A percentile compares a stretch with the other conserved stretches of the same genome.
Conservation (phyloP, 2,329 filamentous ascomycete genomes). For the Microascus cirrosus region DNA sequence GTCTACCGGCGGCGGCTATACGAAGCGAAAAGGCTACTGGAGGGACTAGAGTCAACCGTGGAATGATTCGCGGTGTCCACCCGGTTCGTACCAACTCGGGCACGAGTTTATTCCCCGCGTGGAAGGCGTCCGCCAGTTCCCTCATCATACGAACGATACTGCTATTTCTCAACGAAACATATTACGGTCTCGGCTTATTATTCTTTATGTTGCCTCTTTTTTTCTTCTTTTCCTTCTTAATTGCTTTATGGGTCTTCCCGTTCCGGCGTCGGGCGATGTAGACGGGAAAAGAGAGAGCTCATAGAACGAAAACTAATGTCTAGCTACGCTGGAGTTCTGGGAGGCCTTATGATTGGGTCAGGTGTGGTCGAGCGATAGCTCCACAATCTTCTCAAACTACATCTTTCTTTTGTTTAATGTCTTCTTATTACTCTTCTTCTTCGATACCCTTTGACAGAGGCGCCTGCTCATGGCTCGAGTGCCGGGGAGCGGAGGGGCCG, state of each 20-base stretch:
- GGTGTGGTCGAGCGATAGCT: neutral
- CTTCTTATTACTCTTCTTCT: neutral
- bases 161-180: neutral
- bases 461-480: neutral
- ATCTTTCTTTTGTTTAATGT: neutral
- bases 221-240: neutral
- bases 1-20: conserved; percentile 64
- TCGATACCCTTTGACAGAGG: neutral
- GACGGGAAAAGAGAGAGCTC: neutral
- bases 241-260: neutral
- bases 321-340: neutral
- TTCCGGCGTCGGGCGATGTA: neutral
- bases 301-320: neutral
- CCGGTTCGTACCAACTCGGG: neutral
- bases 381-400: neutral
- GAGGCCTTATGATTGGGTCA: neutral
- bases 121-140: neutral
- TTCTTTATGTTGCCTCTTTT: neutral
- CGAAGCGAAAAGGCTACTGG: conserved; percentile 59
- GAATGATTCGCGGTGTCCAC: neutral
- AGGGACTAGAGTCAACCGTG: conserved; percentile 32
- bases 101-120: neutral
- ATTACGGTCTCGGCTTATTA: neutral
- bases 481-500: neutral
- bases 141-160: neutral